Conservation (phyloP, 192 early-diverging fungal species). For the Linderina pennispora region DNA sequence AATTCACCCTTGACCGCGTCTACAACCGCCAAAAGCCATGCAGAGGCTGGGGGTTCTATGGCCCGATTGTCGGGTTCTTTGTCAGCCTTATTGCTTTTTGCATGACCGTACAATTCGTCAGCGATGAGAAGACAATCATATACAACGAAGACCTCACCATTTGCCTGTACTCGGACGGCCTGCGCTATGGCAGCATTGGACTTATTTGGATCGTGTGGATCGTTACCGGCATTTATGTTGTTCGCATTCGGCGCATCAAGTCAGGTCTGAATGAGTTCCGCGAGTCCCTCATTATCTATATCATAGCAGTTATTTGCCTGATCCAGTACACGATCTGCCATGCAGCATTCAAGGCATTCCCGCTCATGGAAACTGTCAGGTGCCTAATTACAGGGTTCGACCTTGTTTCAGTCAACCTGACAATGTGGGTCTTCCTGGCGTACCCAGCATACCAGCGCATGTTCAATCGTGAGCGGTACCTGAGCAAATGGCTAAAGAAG, state of each 20-base stretch:
- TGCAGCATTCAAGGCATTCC: neutral
- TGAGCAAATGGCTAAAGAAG: neutral
- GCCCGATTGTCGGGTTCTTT: neutral
- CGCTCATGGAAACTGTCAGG: neutral
- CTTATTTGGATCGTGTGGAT: neutral
- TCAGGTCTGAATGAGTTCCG: neutral
- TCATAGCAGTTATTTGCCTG: neutral
- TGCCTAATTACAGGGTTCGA: neutral
- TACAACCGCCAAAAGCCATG: neutral
- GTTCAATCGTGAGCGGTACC: neutral
- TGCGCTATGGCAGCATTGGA: neutral
- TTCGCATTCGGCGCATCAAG: neutral
- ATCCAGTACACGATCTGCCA: neutral
- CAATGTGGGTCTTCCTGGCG: neutral
- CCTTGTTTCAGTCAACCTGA: neutral
- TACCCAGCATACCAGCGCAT: neutral
- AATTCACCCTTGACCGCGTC: neutral
- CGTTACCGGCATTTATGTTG: neutral
- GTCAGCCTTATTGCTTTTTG: neutral
- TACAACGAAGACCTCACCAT: neutral
- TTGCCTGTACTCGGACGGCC: neutral
- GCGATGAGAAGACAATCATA: neutral
- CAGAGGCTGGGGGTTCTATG: neutral
- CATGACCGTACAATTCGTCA: neutral
- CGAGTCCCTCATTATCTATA: neutral